Evolutionary conservation across 106 monocot species (phyloP), one percentile per base, ranked within the genome.

Genomic region (Chionographis japonica): DNA sequence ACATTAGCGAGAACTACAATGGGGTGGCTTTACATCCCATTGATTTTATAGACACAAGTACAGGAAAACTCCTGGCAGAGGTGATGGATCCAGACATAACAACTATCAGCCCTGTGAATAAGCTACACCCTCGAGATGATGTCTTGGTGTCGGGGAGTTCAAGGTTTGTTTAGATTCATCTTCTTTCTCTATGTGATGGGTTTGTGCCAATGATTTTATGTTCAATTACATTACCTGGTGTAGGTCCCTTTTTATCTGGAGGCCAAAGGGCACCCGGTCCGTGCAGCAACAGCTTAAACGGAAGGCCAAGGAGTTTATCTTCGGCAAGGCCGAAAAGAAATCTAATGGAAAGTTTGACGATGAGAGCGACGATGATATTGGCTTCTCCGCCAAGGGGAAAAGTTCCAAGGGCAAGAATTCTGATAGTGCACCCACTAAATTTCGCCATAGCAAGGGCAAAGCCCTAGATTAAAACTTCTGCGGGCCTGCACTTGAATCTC

Each of bases 1-100:
- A 95, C 65, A 95, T 95, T 71, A 95, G 89, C 56, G 95, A 92
- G 75, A 95, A 95, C 73, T 89, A 84, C 54, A 75, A 86, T 79
- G 95, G 89, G 3, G 67, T 95, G 15, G 95, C 95, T 19, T 66
- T 95, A 20, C 95, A 95, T 78, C 95, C 95, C 3, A 91, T 95
- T 69, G 95, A 95, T 71, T 91, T 95, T 49, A 88, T 95, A 39
- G 95, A 95, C 54, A 89, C 80, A 1, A 86, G 56, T 37, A 81
- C 88, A 16, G 91, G 91, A 12, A 85, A 80, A 40, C 91, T 95
- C 62, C 72, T 91, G 13, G 91, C 88, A 4, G 95, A 95, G 72
- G 88, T 91, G 64, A 79, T 70, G 12, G 86, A 95, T 70, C 77
- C 85, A 35, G 84, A 88, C 54, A 86, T 95, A 68, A 88, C 91